phyloP scores from a whole-genome alignment of 495 filamentous ascomycete species.

The Lepraria neglecta region DNA sequence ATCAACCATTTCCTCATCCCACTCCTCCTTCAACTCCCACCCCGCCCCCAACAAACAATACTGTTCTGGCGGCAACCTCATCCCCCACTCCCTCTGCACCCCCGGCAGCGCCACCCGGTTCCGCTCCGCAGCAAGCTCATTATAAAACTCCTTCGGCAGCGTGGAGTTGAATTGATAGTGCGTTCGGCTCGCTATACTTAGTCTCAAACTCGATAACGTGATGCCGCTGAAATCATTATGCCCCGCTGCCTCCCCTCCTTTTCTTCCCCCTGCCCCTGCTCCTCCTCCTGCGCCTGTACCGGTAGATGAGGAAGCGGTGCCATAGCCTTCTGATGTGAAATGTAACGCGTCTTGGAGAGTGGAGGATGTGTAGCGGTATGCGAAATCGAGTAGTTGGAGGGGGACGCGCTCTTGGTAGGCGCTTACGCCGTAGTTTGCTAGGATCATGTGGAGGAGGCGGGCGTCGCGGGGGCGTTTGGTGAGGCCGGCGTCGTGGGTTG shows the following conservation, averaged over 20 bases:
- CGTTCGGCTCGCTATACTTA: slow-evolving; percentile 57
- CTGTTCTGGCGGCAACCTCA: slow-evolving; percentile 80
- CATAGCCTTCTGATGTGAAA: slow-evolving; percentile 49
- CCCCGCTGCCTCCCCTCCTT: slow-evolving; percentile 12
- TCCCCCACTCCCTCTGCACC: slow-evolving; percentile 65
- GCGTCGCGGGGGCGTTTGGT: slow-evolving; percentile 82
- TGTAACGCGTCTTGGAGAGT: slow-evolving; percentile 48
- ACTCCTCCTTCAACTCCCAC: slow-evolving; percentile 78
- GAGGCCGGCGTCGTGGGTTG: slow-evolving; percentile 46
- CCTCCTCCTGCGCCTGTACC: neutral
- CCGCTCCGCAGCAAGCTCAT: slow-evolving; percentile 73
- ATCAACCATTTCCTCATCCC: slow-evolving; percentile 55
- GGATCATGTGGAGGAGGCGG: slow-evolving; percentile 82
- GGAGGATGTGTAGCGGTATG: slow-evolving; percentile 69
- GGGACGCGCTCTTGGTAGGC: slow-evolving; percentile 92
- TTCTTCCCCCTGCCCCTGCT: slow-evolving; percentile 8
- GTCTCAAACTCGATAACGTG: slow-evolving; percentile 50
- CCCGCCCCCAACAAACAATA: slow-evolving; percentile 81
- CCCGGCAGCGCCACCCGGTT: slow-evolving; percentile 76
- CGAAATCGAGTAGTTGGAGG: slow-evolving; percentile 90
- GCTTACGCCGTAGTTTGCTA: slow-evolving; percentile 78
- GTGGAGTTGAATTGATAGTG: slow-evolving; percentile 60
- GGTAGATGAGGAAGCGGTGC: slow-evolving; percentile 26
- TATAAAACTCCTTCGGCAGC: slow-evolving; percentile 77
- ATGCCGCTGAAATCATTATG: slow-evolving; percentile 44